Evolutionary conservation across 2,329 filamentous ascomycete species (phyloP).

Genomic region (Microdochium trichocladiopsis): DNA sequence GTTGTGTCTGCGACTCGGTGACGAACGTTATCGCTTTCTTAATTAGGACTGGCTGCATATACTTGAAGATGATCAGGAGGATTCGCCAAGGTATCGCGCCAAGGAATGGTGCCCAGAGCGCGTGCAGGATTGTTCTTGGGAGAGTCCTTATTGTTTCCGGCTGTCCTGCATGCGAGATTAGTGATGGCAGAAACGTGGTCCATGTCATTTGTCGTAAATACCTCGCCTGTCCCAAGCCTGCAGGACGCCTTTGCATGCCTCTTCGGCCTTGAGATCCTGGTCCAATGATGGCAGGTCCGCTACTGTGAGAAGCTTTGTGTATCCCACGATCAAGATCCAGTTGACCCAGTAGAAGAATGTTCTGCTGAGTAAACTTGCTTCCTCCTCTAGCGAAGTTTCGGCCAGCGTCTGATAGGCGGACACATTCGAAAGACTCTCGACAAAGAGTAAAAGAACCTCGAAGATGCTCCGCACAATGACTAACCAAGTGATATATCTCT

Average conservation of each 20-base stretch:
- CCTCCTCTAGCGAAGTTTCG: slow-evolving; percentile 17
- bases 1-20: slow-evolving; percentile 1
- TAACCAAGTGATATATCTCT: not conserved
- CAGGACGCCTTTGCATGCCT: slow-evolving; percentile 12
- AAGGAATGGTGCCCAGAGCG: slow-evolving; percentile 19
- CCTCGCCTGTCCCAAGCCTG: slow-evolving; percentile 17
- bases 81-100: slow-evolving; percentile 25
- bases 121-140: slow-evolving; percentile 19
- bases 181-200: not conserved
- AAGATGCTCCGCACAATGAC: slow-evolving; percentile 5
- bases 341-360: slow-evolving; percentile 25
- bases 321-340: slow-evolving; percentile 18
- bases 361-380: slow-evolving; percentile 14
- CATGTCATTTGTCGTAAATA: slow-evolving; percentile 5
- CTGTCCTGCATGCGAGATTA: slow-evolving; percentile 6
- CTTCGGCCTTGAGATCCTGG: slow-evolving; percentile 10
- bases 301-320: slow-evolving; percentile 13
- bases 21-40: slow-evolving; percentile 25
- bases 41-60: slow-evolving; percentile 31
- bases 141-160: slow-evolving; percentile 17
- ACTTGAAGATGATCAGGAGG: slow-evolving; percentile 29
- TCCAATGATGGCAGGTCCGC: slow-evolving; percentile 18
- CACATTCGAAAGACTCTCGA: slow-evolving; percentile 13
- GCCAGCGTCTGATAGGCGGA: slow-evolving; percentile 4
- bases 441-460: slow-evolving; percentile 12